Evolutionary conservation across 305 asterid species (phyloP).

Genomic region (Withania somnifera): DNA sequence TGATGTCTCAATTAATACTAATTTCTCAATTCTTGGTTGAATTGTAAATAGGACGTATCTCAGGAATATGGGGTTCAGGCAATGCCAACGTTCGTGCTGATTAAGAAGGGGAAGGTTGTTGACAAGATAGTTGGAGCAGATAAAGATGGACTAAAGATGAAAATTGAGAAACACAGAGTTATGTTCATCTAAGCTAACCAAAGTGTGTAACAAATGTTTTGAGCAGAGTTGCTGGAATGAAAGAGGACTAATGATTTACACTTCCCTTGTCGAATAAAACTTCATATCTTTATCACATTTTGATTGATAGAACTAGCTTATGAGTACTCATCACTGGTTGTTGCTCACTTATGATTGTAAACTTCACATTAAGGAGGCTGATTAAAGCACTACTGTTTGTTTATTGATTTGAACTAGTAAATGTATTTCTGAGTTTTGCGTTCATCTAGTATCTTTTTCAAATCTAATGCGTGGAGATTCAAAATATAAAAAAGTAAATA

Average conservation of each 20-base stretch:
- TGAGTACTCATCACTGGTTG: background rate
- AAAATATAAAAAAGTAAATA: no score
- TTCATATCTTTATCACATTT: background rate
- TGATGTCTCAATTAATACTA: background rate
- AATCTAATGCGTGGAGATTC: background rate
- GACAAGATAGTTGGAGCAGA: slow-evolving; percentile 66
- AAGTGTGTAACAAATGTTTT: background rate
- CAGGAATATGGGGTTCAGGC: slow-evolving; percentile 43
- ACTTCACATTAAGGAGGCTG: background rate
- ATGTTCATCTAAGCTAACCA: background rate
- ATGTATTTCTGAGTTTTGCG: background rate
- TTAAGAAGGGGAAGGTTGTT: slow-evolving; percentile 49
- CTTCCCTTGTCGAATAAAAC: background rate
- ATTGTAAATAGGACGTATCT: slow-evolving; percentile 47
- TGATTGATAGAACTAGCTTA: background rate
- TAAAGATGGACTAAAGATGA: slow-evolving; percentile 49
- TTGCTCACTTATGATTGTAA: background rate
- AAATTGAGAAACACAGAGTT: slow-evolving; percentile 45
- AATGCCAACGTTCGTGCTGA: slow-evolving; percentile 65
- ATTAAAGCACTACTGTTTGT: background rate
- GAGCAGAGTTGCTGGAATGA: background rate
- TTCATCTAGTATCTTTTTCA: background rate
- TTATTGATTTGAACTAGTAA: background rate
- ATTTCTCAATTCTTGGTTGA: background rate
- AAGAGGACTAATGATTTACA: background rate